These are phyloP conservation scores for Sinapis alba DNA, from an alignment of 441 rosid genomes.

Conservation along the genomic window DNA sequence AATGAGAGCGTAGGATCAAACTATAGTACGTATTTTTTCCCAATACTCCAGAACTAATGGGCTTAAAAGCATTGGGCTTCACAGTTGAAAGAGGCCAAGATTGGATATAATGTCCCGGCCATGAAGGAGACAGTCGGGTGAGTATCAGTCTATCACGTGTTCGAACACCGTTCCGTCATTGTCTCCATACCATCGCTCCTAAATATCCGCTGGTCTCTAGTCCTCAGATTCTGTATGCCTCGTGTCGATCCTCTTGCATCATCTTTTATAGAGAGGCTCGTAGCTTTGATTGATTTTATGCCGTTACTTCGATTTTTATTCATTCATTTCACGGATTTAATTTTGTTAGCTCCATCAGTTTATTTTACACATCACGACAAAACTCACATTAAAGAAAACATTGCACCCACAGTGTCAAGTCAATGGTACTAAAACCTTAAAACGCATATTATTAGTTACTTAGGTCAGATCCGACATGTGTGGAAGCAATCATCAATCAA, in stretches of 20 bases:
- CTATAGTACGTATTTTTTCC: no score
- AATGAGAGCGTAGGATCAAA: not conserved
- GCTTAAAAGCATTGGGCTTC: no score
- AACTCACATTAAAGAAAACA: not conserved
- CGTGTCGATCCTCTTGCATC: no score
- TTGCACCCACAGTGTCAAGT: conserved; percentile 15
- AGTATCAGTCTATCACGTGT: not conserved
- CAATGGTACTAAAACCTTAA: conserved; percentile 17
- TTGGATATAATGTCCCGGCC: not conserved
- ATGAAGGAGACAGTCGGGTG: not conserved
- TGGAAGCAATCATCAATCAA: conserved; percentile 31
- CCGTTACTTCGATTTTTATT: not conserved
- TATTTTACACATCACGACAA: not conserved
- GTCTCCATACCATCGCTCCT: not conserved
- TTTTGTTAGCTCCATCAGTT: not conserved
- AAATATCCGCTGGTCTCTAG: conserved; percentile 3
- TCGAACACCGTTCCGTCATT: conserved; percentile 2
- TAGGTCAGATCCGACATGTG: conserved; percentile 28
- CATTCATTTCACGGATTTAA: not conserved
- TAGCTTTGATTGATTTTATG: not conserved
- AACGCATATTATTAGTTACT: not conserved
- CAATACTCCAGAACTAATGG: no score
- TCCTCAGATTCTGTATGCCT: conserved; percentile 12
- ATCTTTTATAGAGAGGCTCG: no score
- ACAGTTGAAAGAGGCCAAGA: not conserved